A percentile compares a stretch with the other conserved stretches of the same genome.
phyloP scores from a whole-genome alignment of 306 rosid species.

The Cicer yamashitae region DNA sequence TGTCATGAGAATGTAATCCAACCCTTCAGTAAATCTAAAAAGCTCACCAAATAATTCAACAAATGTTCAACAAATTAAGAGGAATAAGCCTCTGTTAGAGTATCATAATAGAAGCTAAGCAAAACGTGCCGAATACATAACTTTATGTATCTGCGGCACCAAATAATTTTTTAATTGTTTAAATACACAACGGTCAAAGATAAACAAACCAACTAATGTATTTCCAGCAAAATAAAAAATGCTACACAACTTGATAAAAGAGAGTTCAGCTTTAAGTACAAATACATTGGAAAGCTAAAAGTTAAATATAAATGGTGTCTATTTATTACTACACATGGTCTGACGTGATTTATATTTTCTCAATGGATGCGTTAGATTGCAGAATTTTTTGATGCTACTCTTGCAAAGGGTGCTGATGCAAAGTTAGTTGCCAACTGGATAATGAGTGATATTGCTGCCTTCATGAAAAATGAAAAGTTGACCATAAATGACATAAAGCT shows the following conservation, averaged over 20 bases:
- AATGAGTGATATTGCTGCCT: constrained; percentile 92
- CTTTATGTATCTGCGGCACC: not conserved
- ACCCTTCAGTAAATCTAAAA: constrained; percentile 80
- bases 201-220: not conserved
- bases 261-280: constrained; percentile 18
- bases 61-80: constrained; percentile 2
- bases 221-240: constrained; percentile 20
- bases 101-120: no score
- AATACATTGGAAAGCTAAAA: constrained; percentile 16
- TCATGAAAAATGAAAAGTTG: constrained; percentile 88
- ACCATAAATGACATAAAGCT: constrained; percentile 77
- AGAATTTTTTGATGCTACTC: constrained; percentile 78
- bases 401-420: constrained; percentile 80
- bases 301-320: constrained; percentile 26
- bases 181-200: not conserved
- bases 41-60: constrained; percentile 64
- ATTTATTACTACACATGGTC: constrained; percentile 34
- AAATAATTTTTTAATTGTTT: not conserved
- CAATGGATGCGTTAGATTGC: constrained; percentile 67
- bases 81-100: not conserved
- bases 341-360: constrained; percentile 41
- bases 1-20: constrained; percentile 77
- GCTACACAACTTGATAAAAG: constrained; percentile 4
- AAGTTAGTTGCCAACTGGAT: constrained; percentile 95
- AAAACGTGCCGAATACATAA: not conserved